phyloP scores from a whole-genome alignment of 2,329 filamentous ascomycete species.

The Fonsecaea nubica region DNA sequence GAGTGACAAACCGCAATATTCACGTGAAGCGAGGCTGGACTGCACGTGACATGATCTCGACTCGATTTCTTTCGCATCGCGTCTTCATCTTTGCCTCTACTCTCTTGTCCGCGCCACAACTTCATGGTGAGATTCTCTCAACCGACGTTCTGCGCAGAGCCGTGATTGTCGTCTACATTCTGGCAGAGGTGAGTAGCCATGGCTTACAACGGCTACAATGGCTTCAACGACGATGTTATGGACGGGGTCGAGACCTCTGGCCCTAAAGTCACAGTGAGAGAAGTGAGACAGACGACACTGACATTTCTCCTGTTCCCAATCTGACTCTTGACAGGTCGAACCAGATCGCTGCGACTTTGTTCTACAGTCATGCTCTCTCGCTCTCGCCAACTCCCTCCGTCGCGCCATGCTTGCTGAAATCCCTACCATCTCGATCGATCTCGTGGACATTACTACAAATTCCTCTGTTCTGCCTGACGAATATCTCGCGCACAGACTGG shows the following conservation, averaged over 20 bases:
- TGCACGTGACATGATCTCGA: background rate
- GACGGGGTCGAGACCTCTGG: slow-evolving; percentile 53
- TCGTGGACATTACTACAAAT: slow-evolving; percentile 91
- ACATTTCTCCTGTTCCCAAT: slow-evolving; percentile 11
- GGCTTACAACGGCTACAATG: slow-evolving; percentile 40
- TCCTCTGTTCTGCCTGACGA: slow-evolving; percentile 96
- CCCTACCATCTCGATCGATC: slow-evolving; percentile 90
- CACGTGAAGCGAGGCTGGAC: too few species aligned
- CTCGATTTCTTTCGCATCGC: background rate
- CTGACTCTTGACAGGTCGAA: slow-evolving; percentile 67
- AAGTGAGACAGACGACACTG: slow-evolving; percentile 43
- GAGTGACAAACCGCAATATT: too few species aligned
- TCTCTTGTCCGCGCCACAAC: background rate
- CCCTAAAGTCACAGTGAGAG: slow-evolving; percentile 57
- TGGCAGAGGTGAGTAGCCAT: slow-evolving; percentile 28
- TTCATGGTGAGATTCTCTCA: background rate
- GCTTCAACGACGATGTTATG: slow-evolving; percentile 45
- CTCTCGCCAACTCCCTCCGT: slow-evolving; percentile 90
- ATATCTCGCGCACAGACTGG: slow-evolving; percentile 90
- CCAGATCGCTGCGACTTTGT: slow-evolving; percentile 86
- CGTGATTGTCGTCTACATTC: background rate
- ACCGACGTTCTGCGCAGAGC: background rate
- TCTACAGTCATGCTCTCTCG: slow-evolving; percentile 84
- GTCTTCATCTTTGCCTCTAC: background rate
- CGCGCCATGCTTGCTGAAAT: slow-evolving; percentile 92